A percentile compares a stretch with the other conserved stretches of the same genome.
These are phyloP conservation scores for Globisporangium irregulare DNA, from an alignment of 352 stramenopile genomes.

Conservation along the genomic window DNA sequence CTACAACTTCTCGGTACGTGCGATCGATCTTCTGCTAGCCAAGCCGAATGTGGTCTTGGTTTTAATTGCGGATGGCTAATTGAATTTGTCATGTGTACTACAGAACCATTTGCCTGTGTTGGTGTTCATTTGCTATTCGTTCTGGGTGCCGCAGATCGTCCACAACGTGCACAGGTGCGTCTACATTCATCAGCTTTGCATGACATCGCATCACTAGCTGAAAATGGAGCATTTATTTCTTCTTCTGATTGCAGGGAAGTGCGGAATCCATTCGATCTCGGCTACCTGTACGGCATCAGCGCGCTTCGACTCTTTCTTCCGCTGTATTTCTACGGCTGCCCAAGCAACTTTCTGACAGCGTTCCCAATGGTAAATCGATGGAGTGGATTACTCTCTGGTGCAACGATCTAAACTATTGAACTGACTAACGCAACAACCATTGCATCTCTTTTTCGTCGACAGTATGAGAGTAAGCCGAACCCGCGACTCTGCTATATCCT, in stretches of 20 bases:
- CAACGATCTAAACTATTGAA: not conserved
- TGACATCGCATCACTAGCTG: not conserved
- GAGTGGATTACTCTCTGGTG: not conserved
- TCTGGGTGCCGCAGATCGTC: constrained; percentile 98
- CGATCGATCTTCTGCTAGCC: not conserved
- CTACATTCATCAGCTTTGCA: not conserved
- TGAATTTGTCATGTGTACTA: not conserved
- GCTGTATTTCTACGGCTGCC: constrained; percentile 95
- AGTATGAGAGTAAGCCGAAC: constrained; percentile 76
- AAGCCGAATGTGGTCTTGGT: not conserved
- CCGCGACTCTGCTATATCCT: constrained; percentile 73
- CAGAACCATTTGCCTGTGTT: constrained; percentile 87
- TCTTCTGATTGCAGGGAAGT: constrained; percentile 64
- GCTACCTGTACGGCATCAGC: constrained; percentile 96
- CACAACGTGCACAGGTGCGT: constrained; percentile 90
- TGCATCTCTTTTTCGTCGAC: not conserved
- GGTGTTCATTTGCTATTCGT: constrained; percentile 95
- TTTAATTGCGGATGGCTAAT: not conserved
- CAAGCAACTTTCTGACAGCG: constrained; percentile 90
- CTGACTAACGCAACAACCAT: not conserved
- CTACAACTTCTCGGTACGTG: constrained; percentile 86
- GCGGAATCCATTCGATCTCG: constrained; percentile 91
- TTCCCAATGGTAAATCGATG: constrained; percentile 67
- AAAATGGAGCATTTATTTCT: not conserved
- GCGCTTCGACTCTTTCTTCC: constrained; percentile 91